Evolutionary conservation across 352 stramenopile species (phyloP).

Genomic region (Phytophthora litchii): DNA sequence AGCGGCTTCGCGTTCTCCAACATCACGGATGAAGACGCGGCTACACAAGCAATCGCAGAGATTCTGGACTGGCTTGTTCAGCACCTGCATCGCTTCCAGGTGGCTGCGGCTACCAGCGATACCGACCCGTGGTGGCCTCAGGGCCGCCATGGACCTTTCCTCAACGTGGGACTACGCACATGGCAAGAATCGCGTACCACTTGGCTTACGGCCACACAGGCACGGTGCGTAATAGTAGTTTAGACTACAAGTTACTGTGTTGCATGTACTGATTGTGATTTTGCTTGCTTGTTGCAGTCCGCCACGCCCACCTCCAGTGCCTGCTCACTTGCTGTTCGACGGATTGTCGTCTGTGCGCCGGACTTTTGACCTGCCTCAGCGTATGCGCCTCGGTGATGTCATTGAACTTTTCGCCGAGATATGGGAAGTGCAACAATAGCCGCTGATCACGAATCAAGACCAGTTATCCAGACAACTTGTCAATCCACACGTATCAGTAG

Average conservation of each 20-base stretch:
- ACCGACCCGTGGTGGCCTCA: constrained; percentile 86
- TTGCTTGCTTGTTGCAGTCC: constrained; percentile 51
- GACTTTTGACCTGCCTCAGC: constrained; percentile 87
- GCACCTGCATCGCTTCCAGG: constrained; percentile 84
- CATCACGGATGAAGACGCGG: constrained; percentile 91
- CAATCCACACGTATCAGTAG: constrained; percentile 47
- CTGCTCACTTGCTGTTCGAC: constrained; percentile 81
- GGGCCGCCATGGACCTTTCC: constrained; percentile 86
- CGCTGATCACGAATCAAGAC: constrained; percentile 27
- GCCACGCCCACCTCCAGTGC: constrained; percentile 63
- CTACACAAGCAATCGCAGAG: constrained; percentile 84
- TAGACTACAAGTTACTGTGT: background rate
- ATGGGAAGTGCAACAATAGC: constrained; percentile 87
- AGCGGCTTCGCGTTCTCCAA: constrained; percentile 87
- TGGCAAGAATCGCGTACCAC: constrained; percentile 77
- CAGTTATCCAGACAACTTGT: constrained; percentile 34
- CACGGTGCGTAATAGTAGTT: constrained; percentile 47
- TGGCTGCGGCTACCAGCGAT: constrained; percentile 79
- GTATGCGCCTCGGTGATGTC: constrained; percentile 83
- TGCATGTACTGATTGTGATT: constrained; percentile 11
- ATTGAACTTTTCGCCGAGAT: constrained; percentile 90
- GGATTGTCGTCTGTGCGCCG: constrained; percentile 85
- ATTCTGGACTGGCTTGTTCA: constrained; percentile 86
- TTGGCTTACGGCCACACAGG: constrained; percentile 77
- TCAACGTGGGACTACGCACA: constrained; percentile 75